A percentile compares a stretch with the other conserved stretches of the same genome.
phyloP scores from a whole-genome alignment of 1,139 yeast species.

The Arxiozyma slooffiae region DNA sequence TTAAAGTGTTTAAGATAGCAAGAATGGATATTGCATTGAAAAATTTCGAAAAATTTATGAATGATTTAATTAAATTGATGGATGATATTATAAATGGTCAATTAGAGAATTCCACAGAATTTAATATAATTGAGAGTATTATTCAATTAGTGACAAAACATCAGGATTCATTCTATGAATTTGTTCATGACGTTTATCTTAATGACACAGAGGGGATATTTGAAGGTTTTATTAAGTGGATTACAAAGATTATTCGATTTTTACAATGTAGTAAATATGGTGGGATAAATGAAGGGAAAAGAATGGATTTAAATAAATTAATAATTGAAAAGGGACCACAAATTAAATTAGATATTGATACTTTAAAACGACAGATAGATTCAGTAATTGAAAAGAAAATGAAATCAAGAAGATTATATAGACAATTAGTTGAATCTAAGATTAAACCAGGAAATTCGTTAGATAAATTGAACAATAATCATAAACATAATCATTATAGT shows the following conservation, averaged over 20 bases:
- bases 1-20: constrained; percentile 64
- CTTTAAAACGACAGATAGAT: constrained; percentile 37
- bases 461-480: not conserved
- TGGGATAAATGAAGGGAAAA: constrained; percentile 6
- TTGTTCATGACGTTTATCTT: constrained; percentile 64
- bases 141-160: constrained; percentile 59
- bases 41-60: constrained; percentile 62
- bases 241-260: constrained; percentile 49
- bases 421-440: constrained; percentile 26
- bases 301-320: constrained; percentile 35
- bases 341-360: constrained; percentile 16
- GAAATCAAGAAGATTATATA: constrained; percentile 34
- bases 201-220: constrained; percentile 68
- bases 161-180: constrained; percentile 59
- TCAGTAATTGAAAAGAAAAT: constrained; percentile 38
- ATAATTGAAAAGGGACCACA: constrained; percentile 9
- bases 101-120: constrained; percentile 33
- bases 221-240: constrained; percentile 63
- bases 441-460: constrained; percentile 3
- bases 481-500: no score
- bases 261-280: constrained; percentile 47
- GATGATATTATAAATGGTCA: constrained; percentile 37
- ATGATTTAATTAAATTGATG: constrained; percentile 51
- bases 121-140: constrained; percentile 53
- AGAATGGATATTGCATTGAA: constrained; percentile 66